Base-by-base conservation (phyloP, 495 filamentous ascomycete species). In the Tuber borchii region DNA sequence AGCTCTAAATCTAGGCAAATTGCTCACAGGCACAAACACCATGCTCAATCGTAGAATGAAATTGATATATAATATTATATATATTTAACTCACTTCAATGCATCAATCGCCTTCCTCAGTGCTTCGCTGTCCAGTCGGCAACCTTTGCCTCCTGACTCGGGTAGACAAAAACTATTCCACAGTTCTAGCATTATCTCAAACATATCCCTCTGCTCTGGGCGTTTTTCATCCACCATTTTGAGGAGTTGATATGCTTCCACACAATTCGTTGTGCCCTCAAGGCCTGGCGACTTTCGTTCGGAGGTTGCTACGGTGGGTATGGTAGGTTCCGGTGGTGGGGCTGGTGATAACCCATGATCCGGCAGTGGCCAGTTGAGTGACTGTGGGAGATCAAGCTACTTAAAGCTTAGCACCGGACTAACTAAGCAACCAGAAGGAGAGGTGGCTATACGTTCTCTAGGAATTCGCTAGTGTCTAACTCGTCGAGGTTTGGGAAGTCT, bases 151-250 rank as follows among this genome's bases (percentile, higher is more conserved):
- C 76, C 74, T 22, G 56, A 12, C 2, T 51, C 39, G 1, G 45
- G 72, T 39, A 45, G 39, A 44, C 78, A 78, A 43, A 79, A 79
- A 8, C 73, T 72, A 75, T 78, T 73, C 78, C 78, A 79, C 12
- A 79, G 34, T 31, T 75, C 76, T 10, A 79, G 68, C 2, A 79
- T 51, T 70, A 79, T 79, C 78, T 79, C 71, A 17, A 78, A 71
- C 78, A 78, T 78, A 72, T 73, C 78, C 42, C 48, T 70, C 7
- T 78, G 76, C 37, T 78, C 78, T 48, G 72, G 76, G 40, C 72
- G 48, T 34, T 70, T 76, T 37, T 70, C 51, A 37, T 78, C 78
- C 19, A 79, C 48, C 20, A 14, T 34, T 69, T 79, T 78, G 9
- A 79, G 72, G 17, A 78, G 72, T 10, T 45, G 56, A 8, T 79